A percentile compares a stretch with the other conserved stretches of the same genome.
Evolutionary conservation across 257 asterid genomes (phyloP).

Genomic region (Ocimum tenuiflorum): DNA sequence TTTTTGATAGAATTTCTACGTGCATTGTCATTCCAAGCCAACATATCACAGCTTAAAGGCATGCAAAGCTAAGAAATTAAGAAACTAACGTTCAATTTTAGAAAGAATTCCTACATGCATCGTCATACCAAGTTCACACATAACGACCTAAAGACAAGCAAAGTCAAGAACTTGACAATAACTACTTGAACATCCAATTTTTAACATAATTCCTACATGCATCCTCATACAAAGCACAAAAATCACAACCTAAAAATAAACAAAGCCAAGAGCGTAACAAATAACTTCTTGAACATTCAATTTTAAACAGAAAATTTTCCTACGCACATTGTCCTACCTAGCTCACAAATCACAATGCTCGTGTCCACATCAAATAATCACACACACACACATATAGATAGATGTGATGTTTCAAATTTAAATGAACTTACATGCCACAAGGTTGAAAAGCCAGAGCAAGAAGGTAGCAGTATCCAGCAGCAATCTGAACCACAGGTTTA

Average conservation of each 20-base stretch:
- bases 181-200: no score
- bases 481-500: conserved; percentile 88
- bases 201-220: neutral
- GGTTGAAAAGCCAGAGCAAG: conserved; percentile 97
- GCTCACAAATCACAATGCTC: no score
- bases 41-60: no score
- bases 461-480: conserved; percentile 98
- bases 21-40: no score
- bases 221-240: neutral
- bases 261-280: neutral
- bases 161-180: no score
- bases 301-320: neutral
- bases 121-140: no score
- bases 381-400: neutral
- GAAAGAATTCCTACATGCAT: no score
- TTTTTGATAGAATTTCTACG: no score
- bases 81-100: no score
- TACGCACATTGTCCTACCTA: neutral
- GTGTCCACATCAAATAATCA: no score
- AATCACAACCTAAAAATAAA: neutral
- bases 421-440: conserved; percentile 71
- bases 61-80: no score
- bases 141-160: no score
- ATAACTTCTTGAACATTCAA: neutral
- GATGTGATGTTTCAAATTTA: neutral